These are phyloP conservation scores for Kodamaea restingae DNA, from an alignment of 805 yeast species.

Conservation along the genomic window DNA sequence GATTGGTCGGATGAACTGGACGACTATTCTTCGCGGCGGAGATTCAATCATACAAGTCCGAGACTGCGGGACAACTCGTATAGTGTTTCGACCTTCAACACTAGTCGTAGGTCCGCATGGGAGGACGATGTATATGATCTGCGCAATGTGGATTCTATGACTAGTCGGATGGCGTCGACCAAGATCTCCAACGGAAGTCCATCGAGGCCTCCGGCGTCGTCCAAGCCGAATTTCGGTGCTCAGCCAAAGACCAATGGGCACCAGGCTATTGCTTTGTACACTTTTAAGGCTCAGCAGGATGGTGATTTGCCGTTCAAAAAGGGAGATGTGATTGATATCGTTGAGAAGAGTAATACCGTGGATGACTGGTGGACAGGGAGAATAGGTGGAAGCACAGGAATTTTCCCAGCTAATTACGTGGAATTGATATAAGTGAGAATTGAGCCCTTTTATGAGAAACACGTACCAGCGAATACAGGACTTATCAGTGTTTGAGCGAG, in stretches of 20 bases:
- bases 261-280: slow-evolving; percentile 85
- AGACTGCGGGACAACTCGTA: slow-evolving; percentile 9
- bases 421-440: slow-evolving; percentile 51
- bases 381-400: slow-evolving; percentile 78
- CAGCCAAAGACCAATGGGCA: slow-evolving; percentile 42
- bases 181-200: slow-evolving; percentile 26
- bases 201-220: slow-evolving; percentile 33
- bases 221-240: slow-evolving; percentile 41
- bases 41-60: neutral
- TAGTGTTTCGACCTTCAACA: neutral
- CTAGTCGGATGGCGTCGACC: slow-evolving; percentile 32
- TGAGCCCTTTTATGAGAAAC: too few relatives aligned
- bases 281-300: slow-evolving; percentile 87
- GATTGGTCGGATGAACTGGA: slow-evolving; percentile 32
- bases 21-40: slow-evolving; percentile 25
- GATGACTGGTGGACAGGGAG: slow-evolving; percentile 99
- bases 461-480: too few relatives aligned
- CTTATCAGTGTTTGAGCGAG: too few relatives aligned
- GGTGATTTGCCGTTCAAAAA: slow-evolving; percentile 92
- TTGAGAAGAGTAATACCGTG: slow-evolving; percentile 79
- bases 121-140: slow-evolving; percentile 81
- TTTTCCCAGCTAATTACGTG: slow-evolving; percentile 96
- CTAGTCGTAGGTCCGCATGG: slow-evolving; percentile 53
- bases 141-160: slow-evolving; percentile 36
- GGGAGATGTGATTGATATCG: slow-evolving; percentile 87